These are phyloP conservation scores for Aspergillus coremiiformis DNA, from an alignment of 495 filamentous ascomycete genomes.

Conservation along the genomic window DNA sequence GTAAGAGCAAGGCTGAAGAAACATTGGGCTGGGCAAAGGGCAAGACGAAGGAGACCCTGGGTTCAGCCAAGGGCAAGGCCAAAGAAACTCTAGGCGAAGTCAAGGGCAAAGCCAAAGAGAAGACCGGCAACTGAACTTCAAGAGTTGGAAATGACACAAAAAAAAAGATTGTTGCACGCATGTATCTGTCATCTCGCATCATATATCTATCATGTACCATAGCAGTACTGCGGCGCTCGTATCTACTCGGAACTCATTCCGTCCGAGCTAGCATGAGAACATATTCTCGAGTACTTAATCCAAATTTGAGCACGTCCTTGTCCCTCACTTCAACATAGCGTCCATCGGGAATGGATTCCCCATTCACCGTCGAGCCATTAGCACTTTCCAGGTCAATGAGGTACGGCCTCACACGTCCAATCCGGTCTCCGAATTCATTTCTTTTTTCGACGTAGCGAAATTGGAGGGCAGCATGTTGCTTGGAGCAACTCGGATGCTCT, in stretches of 20 bases:
- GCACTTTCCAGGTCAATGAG: slow-evolving; percentile 89
- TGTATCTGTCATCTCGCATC: neutral
- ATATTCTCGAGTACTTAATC: slow-evolving; percentile 79
- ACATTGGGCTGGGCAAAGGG: slow-evolving; percentile 36
- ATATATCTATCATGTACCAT: neutral
- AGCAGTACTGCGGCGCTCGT: neutral
- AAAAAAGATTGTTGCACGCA: neutral
- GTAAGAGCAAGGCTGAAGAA: slow-evolving; percentile 37
- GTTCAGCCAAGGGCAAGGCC: slow-evolving; percentile 37
- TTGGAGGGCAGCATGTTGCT: slow-evolving; percentile 93
- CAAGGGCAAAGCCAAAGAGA: slow-evolving; percentile 18
- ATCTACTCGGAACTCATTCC: neutral
- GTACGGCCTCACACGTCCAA: slow-evolving; percentile 79
- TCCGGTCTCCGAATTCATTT: slow-evolving; percentile 78
- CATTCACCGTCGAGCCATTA: slow-evolving; percentile 83
- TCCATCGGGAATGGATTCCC: slow-evolving; percentile 60
- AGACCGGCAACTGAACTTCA: neutral
- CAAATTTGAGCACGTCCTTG: slow-evolving; percentile 85
- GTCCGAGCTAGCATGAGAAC: slow-evolving; percentile 61
- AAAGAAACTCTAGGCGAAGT: slow-evolving; percentile 26
- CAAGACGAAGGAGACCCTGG: slow-evolving; percentile 31
- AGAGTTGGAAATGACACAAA: no score
- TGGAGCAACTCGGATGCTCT: slow-evolving; percentile 86
- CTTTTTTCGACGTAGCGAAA: slow-evolving; percentile 77
- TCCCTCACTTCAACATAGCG: slow-evolving; percentile 80